These are phyloP conservation scores for Talaromyces sp. DNA, from an alignment of 2,329 filamentous ascomycete species.

Conservation along the genomic window DNA sequence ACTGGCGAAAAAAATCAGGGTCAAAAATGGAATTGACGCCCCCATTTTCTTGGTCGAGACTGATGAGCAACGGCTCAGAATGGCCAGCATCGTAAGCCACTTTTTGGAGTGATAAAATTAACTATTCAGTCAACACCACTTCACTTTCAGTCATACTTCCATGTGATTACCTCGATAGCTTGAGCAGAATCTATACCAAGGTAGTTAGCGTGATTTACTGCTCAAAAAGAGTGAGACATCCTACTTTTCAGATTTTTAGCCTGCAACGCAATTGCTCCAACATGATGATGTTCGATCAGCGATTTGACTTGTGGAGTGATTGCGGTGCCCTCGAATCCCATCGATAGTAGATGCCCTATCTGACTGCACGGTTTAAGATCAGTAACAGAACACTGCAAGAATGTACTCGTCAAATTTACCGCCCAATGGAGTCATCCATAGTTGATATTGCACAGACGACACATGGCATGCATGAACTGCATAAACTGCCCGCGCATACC, in stretches of 20 bases:
- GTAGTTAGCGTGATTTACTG: not conserved
- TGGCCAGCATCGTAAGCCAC: constrained; percentile 7
- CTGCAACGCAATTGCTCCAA: constrained; percentile 6
- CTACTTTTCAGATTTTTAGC: constrained; percentile 8
- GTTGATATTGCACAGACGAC: not conserved
- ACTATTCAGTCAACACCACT: not conserved
- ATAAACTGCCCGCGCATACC: not conserved
- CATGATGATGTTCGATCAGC: constrained; percentile 6
- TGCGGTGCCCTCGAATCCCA: constrained; percentile 11
- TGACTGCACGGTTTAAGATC: not conserved
- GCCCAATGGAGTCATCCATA: not conserved
- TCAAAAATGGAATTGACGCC: constrained; percentile 10
- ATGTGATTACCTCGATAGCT: constrained; percentile 7
- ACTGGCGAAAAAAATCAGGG: constrained; percentile 7
- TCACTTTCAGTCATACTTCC: not conserved
- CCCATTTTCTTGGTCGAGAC: constrained; percentile 10
- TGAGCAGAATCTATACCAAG: constrained; percentile 5
- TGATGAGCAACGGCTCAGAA: constrained; percentile 7
- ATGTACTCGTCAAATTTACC: not conserved
- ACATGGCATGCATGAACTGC: not conserved
- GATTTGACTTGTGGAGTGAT: constrained; percentile 9
- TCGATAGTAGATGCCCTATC: constrained; percentile 6
- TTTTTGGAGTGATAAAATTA: constrained; percentile 8
- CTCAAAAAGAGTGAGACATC: not conserved
- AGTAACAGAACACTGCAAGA: not conserved